Percentiles rank a stretch among this genome's conserved stretches.
Conservation (phyloP, 1,284 basidiomycete species). For the Trichosporon sp. region DNA sequence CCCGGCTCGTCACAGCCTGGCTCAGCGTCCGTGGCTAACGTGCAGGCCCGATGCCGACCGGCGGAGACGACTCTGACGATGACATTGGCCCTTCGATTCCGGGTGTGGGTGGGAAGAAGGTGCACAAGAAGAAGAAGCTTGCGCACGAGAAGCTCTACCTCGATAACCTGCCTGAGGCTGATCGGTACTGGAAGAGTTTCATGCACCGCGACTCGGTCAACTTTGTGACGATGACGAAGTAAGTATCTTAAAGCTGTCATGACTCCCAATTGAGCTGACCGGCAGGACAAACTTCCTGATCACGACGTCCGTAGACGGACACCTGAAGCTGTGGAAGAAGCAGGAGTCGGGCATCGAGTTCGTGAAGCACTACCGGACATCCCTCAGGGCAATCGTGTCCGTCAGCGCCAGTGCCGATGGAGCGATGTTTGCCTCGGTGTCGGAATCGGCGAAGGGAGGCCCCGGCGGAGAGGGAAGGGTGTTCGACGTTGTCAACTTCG, state of each 20-base stretch:
- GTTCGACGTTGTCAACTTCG: constrained; percentile 97
- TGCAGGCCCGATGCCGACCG: constrained; percentile 39
- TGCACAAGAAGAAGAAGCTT: constrained; percentile 57
- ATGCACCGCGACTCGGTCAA: constrained; percentile 96
- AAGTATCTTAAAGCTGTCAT: constrained; percentile 38
- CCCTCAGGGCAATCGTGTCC: constrained; percentile 75
- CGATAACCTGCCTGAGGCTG: constrained; percentile 85
- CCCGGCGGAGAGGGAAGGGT: constrained; percentile 80
- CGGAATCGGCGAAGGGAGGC: constrained; percentile 59
- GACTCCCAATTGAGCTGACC: constrained; percentile 3
- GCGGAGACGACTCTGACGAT: constrained; percentile 31
- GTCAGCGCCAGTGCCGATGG: constrained; percentile 91
- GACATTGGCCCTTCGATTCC: constrained; percentile 19
- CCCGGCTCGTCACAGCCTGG: background rate
- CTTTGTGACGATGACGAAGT: constrained; percentile 83
- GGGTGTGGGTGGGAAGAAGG: constrained; percentile 3
- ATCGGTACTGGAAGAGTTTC: constrained; percentile 95
- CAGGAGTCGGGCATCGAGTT: constrained; percentile 89
- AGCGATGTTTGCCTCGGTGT: constrained; percentile 83
- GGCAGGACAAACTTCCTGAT: constrained; percentile 85
- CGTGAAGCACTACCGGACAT: constrained; percentile 91
- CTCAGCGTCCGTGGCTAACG: background rate
- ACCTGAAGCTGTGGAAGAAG: constrained; percentile 99
- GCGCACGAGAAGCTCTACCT: constrained; percentile 82
- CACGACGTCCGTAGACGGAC: constrained; percentile 92